Base-by-base conservation (phyloP, 2,329 filamentous ascomycete species). In the Phaeophleospora eucalypticola region DNA sequence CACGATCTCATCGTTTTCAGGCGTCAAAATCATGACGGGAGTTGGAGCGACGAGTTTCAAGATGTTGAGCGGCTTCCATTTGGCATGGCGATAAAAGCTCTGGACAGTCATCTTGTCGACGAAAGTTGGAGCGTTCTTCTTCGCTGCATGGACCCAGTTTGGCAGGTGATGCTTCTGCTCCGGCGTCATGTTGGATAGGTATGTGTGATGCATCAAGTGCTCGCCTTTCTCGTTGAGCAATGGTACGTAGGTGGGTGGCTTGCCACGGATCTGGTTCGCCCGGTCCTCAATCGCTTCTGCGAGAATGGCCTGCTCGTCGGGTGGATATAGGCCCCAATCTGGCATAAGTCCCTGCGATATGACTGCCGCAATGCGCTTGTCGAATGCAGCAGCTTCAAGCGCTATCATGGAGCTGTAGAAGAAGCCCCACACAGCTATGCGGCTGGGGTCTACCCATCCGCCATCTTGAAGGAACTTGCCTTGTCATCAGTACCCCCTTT, bases 181-280 rank as follows among this genome's bases (percentile, higher is more conserved):
- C 36, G 36, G 10, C 12, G 36, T 38, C 36, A 38, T 17, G 12
- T 7, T 14, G 21, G 24, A 3, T 4, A 18, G 21, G 27, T 32
- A 32, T 4, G n/a, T 32, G 24, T 32, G 14, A 18, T 32, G 20
- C 4, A 18, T 15, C 27, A 32, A 65, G 41, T 70, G 69, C 43
- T 69, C 62, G 6, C 69, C 70, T 9, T 62, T 50, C 20, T 56
- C 56, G 12, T 58, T 69, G 12, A 73, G 48, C 24, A 69, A 56
- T 1, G 68, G 65, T 1, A 75, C 43, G 36, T 57, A 64, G 42
- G 68, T 60, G 0, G 71, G 63, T 24, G 53, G 45, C 48, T 74
- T 73, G 7, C 72, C 71, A 0, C 40, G 43, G 1, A 66, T 16
- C 41, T 67, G 68, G 0, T 68, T 70, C 49, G 68, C 65, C 3